Base-by-base conservation (phyloP, 2,329 filamentous ascomycete species). In the Talaromyces sp. region DNA sequence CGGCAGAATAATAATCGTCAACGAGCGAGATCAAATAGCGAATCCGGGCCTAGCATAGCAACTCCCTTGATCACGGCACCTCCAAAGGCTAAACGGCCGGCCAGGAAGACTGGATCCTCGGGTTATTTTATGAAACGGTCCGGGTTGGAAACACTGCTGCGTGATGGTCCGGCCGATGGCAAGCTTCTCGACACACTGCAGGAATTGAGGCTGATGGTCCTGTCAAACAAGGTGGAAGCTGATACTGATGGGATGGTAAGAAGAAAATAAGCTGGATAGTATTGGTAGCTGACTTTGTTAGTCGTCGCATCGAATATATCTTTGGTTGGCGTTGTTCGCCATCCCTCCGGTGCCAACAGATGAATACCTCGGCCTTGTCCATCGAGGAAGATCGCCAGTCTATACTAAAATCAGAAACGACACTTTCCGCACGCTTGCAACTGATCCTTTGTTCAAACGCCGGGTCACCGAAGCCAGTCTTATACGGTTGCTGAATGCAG, bases 341-440 rank as follows among this genome's bases (percentile, higher is more conserved):
- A 88, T 93, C 32, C 88, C 91, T 7, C 86, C 96, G 50, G 81
- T 97, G 64, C 84, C 88, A 51, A 96, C 95, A 61, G 90, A 96
- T 69, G 84, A 89, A 63, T 99, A 99, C 74, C 89, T 98, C 65
- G 84, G 86, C 60, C 88, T 98, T 51, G 89, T 99, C 65, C 92
- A 96, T 71, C 91, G 95, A 64, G 93, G 95, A 64, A 90, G 93
- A 26, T 98, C 93, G 3, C 93, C 93, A 0, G 93, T 92, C 52
- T 96, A 99, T 78, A 87, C 91, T 69, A 99, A 99, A 79, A 99
- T 99, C 72, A 90, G 93, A 73, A 97, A 99, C 77, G 95, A 99
- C 75, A 97, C 95, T 46, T 98, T 98, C 75, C 91, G 95, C 68
- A 99, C 95, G 0, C 82, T 99, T 58, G 95, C 95, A 32, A 97